Conservation (phyloP, 2,329 filamentous ascomycete genomes). For the Fusarium ramigenum region DNA sequence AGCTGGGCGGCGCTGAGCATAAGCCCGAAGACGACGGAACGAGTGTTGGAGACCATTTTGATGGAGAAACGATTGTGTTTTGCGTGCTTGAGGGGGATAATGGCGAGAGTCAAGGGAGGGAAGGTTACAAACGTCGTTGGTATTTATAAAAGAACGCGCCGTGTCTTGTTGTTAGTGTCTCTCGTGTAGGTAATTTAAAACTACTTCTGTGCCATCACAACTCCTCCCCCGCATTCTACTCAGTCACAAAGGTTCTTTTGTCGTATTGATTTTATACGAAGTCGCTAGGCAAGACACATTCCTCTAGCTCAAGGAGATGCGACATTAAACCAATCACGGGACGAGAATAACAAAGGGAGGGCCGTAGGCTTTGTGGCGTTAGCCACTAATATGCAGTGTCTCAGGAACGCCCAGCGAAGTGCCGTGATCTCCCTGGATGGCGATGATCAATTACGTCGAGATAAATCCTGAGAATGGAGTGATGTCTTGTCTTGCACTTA, state of each 20-base stretch:
- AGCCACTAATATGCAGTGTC: background rate
- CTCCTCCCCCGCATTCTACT: background rate
- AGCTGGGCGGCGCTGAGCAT: constrained; percentile 8
- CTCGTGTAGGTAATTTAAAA: background rate
- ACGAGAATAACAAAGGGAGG: background rate
- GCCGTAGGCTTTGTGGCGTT: background rate
- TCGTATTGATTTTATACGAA: background rate
- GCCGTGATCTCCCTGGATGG: background rate
- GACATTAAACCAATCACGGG: background rate
- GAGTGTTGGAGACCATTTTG: constrained; percentile 17
- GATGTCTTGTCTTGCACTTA: background rate
- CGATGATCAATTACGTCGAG: background rate
- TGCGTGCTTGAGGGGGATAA: background rate
- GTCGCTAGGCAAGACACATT: background rate
- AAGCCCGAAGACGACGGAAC: constrained; percentile 10
- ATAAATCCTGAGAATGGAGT: background rate
- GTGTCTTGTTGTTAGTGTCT: background rate
- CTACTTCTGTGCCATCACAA: background rate
- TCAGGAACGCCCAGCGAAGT: background rate
- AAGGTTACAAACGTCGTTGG: background rate
- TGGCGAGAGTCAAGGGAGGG: background rate
- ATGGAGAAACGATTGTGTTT: background rate
- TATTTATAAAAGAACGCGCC: background rate
- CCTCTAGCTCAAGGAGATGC: background rate
- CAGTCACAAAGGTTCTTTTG: background rate